Evolutionary conservation across 2,329 filamentous ascomycete genomes (phyloP).

Genomic region (Lasiodiplodia sp.): DNA sequence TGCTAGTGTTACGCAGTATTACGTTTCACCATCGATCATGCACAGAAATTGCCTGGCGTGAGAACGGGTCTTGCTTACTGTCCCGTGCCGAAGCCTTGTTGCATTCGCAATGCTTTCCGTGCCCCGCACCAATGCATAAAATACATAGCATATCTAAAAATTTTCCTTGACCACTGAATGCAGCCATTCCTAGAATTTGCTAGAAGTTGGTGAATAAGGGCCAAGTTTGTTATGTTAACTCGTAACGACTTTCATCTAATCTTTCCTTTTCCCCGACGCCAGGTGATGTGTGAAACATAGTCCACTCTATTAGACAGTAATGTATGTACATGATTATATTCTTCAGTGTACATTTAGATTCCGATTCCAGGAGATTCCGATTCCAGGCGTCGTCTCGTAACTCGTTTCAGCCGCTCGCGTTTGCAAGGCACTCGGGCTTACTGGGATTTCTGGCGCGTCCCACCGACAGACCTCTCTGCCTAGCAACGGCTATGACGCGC

Average conservation of each 20-base stretch:
- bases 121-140: too few relatives aligned
- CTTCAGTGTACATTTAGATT: constrained; percentile 9
- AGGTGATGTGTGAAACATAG: too few relatives aligned
- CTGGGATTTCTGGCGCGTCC: constrained; percentile 17
- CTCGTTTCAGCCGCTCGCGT: constrained; percentile 9
- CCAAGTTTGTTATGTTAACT: too few relatives aligned
- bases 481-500: constrained; percentile 32
- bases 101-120: neutral
- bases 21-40: neutral
- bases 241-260: too few relatives aligned
- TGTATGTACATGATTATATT: too few relatives aligned
- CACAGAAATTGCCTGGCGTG: neutral
- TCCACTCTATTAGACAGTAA: too few relatives aligned
- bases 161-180: too few relatives aligned
- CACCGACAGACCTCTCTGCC: constrained; percentile 14
- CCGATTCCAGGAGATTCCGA: neutral
- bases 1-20: neutral
- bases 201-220: too few relatives aligned
- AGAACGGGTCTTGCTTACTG: neutral
- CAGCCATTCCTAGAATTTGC: too few relatives aligned
- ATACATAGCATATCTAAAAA: too few relatives aligned
- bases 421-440: constrained; percentile 29
- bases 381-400: neutral
- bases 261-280: too few relatives aligned
- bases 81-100: neutral